Evolutionary conservation across 495 filamentous ascomycete genomes (phyloP).

Genomic region (Astrothelium macrocarpum): DNA sequence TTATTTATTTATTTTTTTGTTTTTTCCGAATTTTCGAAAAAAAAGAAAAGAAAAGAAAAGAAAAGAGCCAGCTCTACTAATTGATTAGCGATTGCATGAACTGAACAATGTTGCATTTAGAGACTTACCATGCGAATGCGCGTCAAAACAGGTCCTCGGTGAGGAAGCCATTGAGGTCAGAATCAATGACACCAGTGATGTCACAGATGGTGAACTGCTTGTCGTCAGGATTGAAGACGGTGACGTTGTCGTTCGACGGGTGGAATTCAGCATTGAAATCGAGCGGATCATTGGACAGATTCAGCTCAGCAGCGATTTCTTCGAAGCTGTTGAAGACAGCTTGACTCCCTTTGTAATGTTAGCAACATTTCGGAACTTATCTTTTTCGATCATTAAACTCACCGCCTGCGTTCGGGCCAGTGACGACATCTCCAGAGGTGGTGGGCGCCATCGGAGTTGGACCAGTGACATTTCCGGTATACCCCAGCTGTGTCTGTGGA

Average conservation of each 20-base stretch:
- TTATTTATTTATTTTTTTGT: not conserved
- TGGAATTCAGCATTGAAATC: not conserved
- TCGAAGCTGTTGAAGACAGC: slow-evolving; percentile 1
- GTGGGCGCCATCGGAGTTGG: not conserved
- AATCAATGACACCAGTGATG: not conserved
- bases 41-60: not conserved
- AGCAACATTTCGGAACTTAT: no score
- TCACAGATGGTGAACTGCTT: slow-evolving; percentile 3
- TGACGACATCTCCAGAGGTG: not conserved
- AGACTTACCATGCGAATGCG: slow-evolving; percentile 1
- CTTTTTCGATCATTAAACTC: no score
- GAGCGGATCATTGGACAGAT: slow-evolving; percentile 5
- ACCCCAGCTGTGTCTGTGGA: slow-evolving; percentile 1
- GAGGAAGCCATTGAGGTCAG: not conserved
- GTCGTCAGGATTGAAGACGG: slow-evolving; percentile 4
- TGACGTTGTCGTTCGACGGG: not conserved
- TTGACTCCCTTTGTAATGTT: not conserved
- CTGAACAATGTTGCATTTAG: not conserved
- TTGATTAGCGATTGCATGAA: not conserved
- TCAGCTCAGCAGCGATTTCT: not conserved
- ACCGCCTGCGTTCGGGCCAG: slow-evolving; percentile 1
- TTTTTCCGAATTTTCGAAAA: not conserved
- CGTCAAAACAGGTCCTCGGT: slow-evolving; percentile 1
- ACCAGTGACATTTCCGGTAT: not conserved
- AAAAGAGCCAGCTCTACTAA: not conserved